These are phyloP conservation scores for Polygonum maritimum DNA, from an alignment of 148 eudicot genomes.

Conservation along the genomic window DNA sequence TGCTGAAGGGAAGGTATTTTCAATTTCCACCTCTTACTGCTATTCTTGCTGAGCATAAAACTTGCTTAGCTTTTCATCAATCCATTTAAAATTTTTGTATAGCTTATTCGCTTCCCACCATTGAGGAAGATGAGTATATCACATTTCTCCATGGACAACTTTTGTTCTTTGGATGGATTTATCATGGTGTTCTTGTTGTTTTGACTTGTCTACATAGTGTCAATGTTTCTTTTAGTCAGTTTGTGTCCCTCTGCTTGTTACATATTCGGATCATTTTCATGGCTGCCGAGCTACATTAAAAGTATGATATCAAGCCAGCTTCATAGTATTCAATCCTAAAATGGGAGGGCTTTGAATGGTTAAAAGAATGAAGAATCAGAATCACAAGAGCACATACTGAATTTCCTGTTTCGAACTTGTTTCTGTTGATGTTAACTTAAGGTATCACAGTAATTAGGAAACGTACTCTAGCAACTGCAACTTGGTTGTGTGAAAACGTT, in stretches of 20 bases:
- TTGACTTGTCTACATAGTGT: too few relatives aligned
- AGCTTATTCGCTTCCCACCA: neutral
- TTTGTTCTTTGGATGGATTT: neutral
- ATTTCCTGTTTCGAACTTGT: neutral
- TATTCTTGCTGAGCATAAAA: neutral
- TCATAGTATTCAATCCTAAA: neutral
- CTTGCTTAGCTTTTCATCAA: neutral
- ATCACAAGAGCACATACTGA: neutral
- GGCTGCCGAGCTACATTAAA: neutral
- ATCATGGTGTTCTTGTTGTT: neutral
- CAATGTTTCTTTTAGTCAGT: too few relatives aligned
- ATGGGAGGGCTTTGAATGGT: neutral
- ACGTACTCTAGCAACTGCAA: neutral
- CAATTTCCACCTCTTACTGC: neutral
- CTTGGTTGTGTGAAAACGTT: neutral
- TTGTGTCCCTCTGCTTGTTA: neutral
- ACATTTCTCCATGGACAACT: neutral
- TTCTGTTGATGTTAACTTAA: neutral
- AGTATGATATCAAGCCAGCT: neutral
- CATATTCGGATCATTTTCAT: neutral
- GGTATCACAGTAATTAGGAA: neutral
- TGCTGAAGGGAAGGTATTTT: slow-evolving; percentile 34
- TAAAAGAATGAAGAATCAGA: neutral
- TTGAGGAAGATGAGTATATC: neutral
- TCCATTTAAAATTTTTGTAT: too few relatives aligned